Percentiles rank a stretch among this genome's conserved stretches.
Conservation (phyloP, 78 protist species). For the Protostelium mycophagum region DNA sequence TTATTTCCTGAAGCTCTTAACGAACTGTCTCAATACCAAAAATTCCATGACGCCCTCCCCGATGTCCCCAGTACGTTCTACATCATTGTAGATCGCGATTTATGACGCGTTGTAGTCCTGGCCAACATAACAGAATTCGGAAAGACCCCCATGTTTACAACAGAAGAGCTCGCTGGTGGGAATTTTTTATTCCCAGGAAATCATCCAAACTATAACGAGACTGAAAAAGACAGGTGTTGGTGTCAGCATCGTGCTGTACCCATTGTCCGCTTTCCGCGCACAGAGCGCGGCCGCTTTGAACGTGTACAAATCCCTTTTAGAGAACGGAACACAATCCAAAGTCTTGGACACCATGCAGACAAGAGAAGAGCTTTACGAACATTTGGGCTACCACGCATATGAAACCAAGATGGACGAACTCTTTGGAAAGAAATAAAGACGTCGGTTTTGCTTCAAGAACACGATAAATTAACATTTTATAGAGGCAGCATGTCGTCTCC, state of each 20-base stretch:
- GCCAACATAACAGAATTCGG: conserved; percentile 73
- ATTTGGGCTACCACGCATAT: conserved; percentile 43
- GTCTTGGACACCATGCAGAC: conserved; percentile 51
- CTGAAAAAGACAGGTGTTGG: conserved; percentile 8
- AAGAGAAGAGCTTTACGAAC: conserved; percentile 39
- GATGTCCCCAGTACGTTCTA: conserved; percentile 44
- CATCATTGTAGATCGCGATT: not conserved
- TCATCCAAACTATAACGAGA: no score
- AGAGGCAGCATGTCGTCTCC: not conserved
- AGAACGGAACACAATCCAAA: conserved; percentile 34
- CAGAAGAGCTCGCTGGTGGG: conserved; percentile 17
- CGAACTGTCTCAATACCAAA: conserved; percentile 33
- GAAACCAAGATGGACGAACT: conserved; percentile 38
- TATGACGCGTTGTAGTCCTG: conserved; percentile 17
- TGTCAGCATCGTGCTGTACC: conserved; percentile 49
- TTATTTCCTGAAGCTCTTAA: conserved; percentile 68
- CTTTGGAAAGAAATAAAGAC: conserved; percentile 19
- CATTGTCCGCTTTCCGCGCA: conserved; percentile 53
- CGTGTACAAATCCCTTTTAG: conserved; percentile 34
- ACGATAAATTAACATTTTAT: no score
- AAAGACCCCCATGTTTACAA: conserved; percentile 46
- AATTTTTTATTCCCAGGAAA: not conserved
- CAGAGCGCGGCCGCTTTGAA: conserved; percentile 35
- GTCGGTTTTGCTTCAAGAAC: no score
- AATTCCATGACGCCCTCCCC: conserved; percentile 22